Evolutionary conservation across 2,329 filamentous ascomycete genomes (phyloP), one percentile per base, ranked within the genome.

Genomic region (Colletotrichum sp.): DNA sequence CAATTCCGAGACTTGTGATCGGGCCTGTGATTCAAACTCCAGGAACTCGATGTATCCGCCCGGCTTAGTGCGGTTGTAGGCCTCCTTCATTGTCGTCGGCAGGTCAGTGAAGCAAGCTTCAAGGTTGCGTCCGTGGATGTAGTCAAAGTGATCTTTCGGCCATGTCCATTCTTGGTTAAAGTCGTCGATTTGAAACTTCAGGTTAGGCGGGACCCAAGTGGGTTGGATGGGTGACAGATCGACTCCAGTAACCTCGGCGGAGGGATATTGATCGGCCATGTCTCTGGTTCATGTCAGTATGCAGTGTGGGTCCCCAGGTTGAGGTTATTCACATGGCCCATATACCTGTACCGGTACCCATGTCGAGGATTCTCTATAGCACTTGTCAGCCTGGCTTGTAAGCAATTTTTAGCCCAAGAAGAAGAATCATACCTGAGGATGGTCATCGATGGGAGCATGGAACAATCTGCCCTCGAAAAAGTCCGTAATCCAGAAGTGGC

Each of bases 41-140:
- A 81, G 66, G 34, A 82, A 75, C 76, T 84, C 81, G 4, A 84
- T 76, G 76, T 81, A 84, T 8, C 82, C 83, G 5, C 83, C 81
- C 2, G 82, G 82, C 76, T 88, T 89, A n/a, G 91, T 82, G 75
- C 91, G 88, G 71, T 84, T 83, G 77, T 84, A 90, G 1, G 88
- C 82, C 75, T 90, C 89, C 16, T 82, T 82, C 76, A 93, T 88
- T 9, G 93, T 83, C 18, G 87, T 83, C 13, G 86, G 84, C 84
- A 92, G 93, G 77, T 92, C 89, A 3, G 85, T 82, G 77, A 93
- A 89, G 62, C 88, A 88, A 21, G 92, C 92, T 4, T 87, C 86
- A 82, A 94, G 87, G 79, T 92, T 83, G 15, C 90, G 89, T 10
- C 89, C 89, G 80, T 93, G 92, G 70, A 94, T 88, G 78, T 89